These are phyloP conservation scores for Boletus huronensis DNA, from an alignment of 768 basidiomycete species.

Conservation along the genomic window DNA sequence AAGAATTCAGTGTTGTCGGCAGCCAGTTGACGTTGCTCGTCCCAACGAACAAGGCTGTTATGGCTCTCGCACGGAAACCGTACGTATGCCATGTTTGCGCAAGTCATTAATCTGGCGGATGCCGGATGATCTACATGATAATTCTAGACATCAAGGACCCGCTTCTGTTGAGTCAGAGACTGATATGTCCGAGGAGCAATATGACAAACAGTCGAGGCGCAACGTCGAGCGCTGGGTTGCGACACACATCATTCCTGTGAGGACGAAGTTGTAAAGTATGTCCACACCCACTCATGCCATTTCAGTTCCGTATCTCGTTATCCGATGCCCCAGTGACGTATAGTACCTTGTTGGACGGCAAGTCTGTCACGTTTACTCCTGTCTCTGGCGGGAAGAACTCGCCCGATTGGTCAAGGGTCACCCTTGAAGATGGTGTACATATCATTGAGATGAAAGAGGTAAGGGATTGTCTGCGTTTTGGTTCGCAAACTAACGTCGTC, in stretches of 20 bases:
- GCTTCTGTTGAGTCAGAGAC: conserved; percentile 39
- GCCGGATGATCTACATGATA: background rate
- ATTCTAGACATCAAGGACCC: conserved; percentile 58
- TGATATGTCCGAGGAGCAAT: conserved; percentile 64
- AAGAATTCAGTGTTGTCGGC: conserved; percentile 36
- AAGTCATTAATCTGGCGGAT: background rate
- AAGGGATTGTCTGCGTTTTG: conserved; percentile 2
- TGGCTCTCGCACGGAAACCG: conserved; percentile 80
- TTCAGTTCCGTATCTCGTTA: conserved; percentile 45
- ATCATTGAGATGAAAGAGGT: conserved; percentile 67
- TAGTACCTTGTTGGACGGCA: conserved; percentile 56
- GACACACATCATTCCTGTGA: conserved; percentile 80
- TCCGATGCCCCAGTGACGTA: conserved; percentile 40
- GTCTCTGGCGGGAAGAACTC: conserved; percentile 31
- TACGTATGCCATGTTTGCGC: conserved; percentile 47
- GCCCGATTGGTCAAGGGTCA: conserved; percentile 57
- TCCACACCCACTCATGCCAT: background rate
- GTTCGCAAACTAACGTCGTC: background rate
- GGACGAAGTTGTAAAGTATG: conserved; percentile 9
- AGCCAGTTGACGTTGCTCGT: conserved; percentile 60
- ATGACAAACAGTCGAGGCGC: conserved; percentile 51
- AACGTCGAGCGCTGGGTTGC: conserved; percentile 81
- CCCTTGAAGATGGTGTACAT: conserved; percentile 50
- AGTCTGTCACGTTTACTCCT: conserved; percentile 52
- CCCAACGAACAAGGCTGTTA: conserved; percentile 85